Percentiles rank a stretch among this genome's conserved stretches.
These are phyloP conservation scores for Penicillium sp. DNA, from an alignment of 2,329 filamentous ascomycete species.

Conservation along the genomic window DNA sequence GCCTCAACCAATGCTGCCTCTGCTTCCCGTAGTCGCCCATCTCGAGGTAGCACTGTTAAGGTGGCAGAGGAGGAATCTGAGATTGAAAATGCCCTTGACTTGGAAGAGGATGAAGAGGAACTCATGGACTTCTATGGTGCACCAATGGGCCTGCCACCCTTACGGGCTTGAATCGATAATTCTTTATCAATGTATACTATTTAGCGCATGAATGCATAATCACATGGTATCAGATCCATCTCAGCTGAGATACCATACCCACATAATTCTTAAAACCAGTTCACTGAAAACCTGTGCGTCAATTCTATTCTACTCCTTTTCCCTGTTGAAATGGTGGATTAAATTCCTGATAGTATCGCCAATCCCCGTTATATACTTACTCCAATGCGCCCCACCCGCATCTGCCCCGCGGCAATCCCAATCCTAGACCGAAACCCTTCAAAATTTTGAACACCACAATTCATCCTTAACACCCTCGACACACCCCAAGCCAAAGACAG, in stretches of 20 bases:
- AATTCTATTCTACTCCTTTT: not conserved
- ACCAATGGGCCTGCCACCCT: constrained; percentile 36
- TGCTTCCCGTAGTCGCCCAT: constrained; percentile 24
- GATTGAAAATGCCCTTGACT: constrained; percentile 22
- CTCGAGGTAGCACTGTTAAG: constrained; percentile 17
- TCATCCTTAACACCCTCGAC: not conserved
- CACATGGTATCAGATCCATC: not conserved
- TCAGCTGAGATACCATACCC: not conserved
- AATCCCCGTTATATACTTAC: not conserved
- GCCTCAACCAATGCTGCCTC: constrained; percentile 8
- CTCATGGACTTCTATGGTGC: constrained; percentile 43
- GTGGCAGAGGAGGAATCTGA: constrained; percentile 29
- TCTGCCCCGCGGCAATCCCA: not conserved
- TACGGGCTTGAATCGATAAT: not conserved
- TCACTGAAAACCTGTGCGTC: not conserved
- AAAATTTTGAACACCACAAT: not conserved
- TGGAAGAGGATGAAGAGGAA: constrained; percentile 28
- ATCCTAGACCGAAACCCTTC: not conserved
- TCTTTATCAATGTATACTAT: not conserved
- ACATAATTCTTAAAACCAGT: not conserved
- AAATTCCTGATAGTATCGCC: not conserved
- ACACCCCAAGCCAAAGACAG: not conserved
- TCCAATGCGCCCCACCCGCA: not conserved
- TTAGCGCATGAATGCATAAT: not conserved
- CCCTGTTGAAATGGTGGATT: not conserved